These are phyloP conservation scores for Gelatoporia subvermispora DNA, from an alignment of 768 basidiomycete genomes.

Conservation along the genomic window DNA sequence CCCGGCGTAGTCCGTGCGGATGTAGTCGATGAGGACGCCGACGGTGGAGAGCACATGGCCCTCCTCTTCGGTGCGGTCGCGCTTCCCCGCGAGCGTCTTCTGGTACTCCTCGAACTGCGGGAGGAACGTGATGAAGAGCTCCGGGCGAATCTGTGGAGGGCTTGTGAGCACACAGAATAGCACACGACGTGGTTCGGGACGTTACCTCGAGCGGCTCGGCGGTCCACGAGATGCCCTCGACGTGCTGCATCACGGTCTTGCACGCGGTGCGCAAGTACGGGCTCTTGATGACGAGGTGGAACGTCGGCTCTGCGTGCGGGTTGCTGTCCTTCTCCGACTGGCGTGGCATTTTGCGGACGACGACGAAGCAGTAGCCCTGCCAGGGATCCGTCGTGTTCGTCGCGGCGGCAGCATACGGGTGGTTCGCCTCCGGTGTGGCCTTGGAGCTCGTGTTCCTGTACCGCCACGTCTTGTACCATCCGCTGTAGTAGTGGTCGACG, in stretches of 20 bases:
- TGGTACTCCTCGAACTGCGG: constrained; percentile 42
- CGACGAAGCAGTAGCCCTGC: constrained; percentile 54
- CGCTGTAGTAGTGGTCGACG: constrained; percentile 55
- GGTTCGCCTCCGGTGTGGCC: constrained; percentile 37
- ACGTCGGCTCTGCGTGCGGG: constrained; percentile 31
- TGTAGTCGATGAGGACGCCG: constrained; percentile 42
- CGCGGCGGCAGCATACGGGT: too few relatives aligned
- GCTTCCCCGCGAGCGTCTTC: constrained; percentile 33
- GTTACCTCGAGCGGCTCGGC: constrained; percentile 49
- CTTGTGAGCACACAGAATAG: neutral
- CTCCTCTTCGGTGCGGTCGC: constrained; percentile 34
- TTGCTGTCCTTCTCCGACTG: constrained; percentile 20
- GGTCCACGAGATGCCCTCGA: constrained; percentile 58
- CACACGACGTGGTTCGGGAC: neutral
- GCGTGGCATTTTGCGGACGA: constrained; percentile 47
- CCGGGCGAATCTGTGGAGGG: constrained; percentile 43
- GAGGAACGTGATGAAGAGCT: constrained; percentile 50
- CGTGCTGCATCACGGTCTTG: constrained; percentile 50
- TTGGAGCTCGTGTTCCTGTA: constrained; percentile 56
- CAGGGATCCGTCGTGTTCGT: constrained; percentile 41
- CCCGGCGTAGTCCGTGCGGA: constrained; percentile 43
- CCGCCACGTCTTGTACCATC: constrained; percentile 54
- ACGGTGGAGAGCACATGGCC: constrained; percentile 40
- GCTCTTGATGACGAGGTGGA: constrained; percentile 55
- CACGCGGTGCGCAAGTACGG: constrained; percentile 53